Percentiles rank a stretch among this genome's conserved stretches.
These are phyloP conservation scores for Candida gorgasii DNA, from an alignment of 805 yeast genomes.

Conservation along the genomic window DNA sequence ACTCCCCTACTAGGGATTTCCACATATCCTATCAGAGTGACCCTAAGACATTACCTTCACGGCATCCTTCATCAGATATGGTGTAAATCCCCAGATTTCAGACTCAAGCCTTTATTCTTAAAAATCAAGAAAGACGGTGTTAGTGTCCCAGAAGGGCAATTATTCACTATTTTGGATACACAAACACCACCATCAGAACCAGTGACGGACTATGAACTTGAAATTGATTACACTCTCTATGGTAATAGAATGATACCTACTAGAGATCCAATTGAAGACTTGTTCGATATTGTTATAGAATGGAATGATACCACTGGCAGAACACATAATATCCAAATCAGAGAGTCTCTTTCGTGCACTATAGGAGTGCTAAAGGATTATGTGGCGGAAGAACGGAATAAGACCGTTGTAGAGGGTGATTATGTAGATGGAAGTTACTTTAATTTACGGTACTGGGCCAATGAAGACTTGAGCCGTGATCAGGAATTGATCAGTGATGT, in stretches of 20 bases:
- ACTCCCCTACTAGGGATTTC: constrained; percentile 6
- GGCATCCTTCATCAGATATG: constrained; percentile 31
- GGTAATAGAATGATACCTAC: constrained; percentile 20
- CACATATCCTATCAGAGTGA: constrained; percentile 20
- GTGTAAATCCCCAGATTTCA: constrained; percentile 23
- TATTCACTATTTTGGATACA: constrained; percentile 13
- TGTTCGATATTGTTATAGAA: constrained; percentile 23
- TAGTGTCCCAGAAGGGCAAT: constrained; percentile 13
- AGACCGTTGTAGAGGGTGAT: constrained; percentile 7
- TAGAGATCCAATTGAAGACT: constrained; percentile 25
- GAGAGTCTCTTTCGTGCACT: constrained; percentile 24
- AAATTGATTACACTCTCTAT: constrained; percentile 27
- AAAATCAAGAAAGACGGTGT: constrained; percentile 12
- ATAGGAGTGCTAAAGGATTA: constrained; percentile 20
- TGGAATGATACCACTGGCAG: constrained; percentile 16
- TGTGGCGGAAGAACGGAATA: constrained; percentile 18
- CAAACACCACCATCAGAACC: constrained; percentile 11
- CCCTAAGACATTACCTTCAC: constrained; percentile 24
- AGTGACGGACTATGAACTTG: constrained; percentile 14
- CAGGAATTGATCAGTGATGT: constrained; percentile 12
- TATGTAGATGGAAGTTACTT: constrained; percentile 15
- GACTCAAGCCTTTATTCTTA: constrained; percentile 28
- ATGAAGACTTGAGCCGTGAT: constrained; percentile 12
- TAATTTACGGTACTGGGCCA: constrained; percentile 13
- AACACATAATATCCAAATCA: constrained; percentile 11